Evolutionary conservation across 208 protist species (phyloP), one percentile per base, ranked within the genome.

Genomic region (Leptomonas seymouri): DNA sequence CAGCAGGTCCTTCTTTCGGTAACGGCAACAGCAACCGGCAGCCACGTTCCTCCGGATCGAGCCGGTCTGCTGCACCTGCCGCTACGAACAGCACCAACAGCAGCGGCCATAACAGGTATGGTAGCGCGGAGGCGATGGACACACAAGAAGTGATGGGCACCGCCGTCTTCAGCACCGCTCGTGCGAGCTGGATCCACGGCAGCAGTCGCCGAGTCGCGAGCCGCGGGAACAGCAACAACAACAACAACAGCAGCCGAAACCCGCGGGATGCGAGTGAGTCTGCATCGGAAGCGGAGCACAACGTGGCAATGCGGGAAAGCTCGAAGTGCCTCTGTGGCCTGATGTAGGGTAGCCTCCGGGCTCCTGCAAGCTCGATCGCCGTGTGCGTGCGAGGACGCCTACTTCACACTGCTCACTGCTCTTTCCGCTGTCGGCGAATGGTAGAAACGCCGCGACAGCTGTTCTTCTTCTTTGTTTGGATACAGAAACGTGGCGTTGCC

Each of bases 251-350:
- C 48, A 21, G 14, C 53, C 59, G 48, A 27, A 45, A 46, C 25
- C 50, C 46, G 23, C 45, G 53, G 1, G 46, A 66, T 34, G 45
- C 14, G 6, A 80, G 66, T 41, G 66, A 73, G n/a, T 68, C 67
- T 4, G 57, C 58, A 15, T 79, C 67, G 16, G 67, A 74, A 18
- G 67, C 27, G 28, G 73, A 78, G 46, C 45, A 36, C 15, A 79
- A 71, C 42, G 62, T 80, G 18, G 74, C 67, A 12, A 74, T 80
- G 74, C 74, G 67, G 20, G 74, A 80, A 27, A 80, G 74, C 54
- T 80, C 74, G 1, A 80, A 80, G 55, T 80, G 74, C 44, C n/a
- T 80, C 5, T 80, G 74, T 39, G 74, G 74, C 2, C 44, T 80
- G 20, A 70, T 80, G 51, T 80, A 39, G 57, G 16, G 9, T 39